Base-by-base conservation (phyloP, 768 basidiomycete species). In the Stropharia rugosoannulata region DNA sequence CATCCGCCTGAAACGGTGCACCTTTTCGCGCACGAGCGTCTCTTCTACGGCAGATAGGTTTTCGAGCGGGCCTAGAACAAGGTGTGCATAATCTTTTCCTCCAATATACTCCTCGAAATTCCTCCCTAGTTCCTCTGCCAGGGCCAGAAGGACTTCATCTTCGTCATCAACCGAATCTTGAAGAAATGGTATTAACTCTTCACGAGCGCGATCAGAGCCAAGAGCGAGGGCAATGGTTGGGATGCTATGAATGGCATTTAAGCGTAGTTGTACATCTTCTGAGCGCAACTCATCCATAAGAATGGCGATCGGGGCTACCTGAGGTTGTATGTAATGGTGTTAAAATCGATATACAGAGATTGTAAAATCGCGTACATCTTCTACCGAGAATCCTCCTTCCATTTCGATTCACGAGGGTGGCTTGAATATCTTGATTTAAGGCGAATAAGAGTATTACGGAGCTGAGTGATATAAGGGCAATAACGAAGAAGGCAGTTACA, bases 161-260 rank as follows among this genome's bases (percentile, higher is more conserved):
- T 99, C 97, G 66, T 99, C 97, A 71, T 99, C 97, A 62, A 99
- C 87, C n/a, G 94, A 95, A 67, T 99, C 96, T 75, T 95, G 93
- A 51, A 99, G 84, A 78, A 99, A 99, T 1, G 95, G 93, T 59
- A 99, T 84, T 63, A 99, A 84, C 70, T 99, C 97, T 53, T 94
- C 90, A 59, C 96, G 85, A 22, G 95, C 92, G 63, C 97, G 91
- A 78, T 95, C 90, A 41, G 94, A 86, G 5, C 97, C 96, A 49
- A 99, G 81, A 15, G 97, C 97, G 59, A 99, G 83, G 5, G 96
- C 96, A 74, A 99, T 99, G 46, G 97, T 99, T 49, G 95, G 94
- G 66, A 99, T 84, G 73, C 95, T 92, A 73, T 95, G 94, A 61
- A 99, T 95, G 58, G 97, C 95, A 63, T 96, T 95, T 68, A 99